Evolutionary conservation across 2,329 filamentous ascomycete genomes (phyloP), one percentile per base, ranked within the genome.

Genomic region (Cyphellophora europaea): DNA sequence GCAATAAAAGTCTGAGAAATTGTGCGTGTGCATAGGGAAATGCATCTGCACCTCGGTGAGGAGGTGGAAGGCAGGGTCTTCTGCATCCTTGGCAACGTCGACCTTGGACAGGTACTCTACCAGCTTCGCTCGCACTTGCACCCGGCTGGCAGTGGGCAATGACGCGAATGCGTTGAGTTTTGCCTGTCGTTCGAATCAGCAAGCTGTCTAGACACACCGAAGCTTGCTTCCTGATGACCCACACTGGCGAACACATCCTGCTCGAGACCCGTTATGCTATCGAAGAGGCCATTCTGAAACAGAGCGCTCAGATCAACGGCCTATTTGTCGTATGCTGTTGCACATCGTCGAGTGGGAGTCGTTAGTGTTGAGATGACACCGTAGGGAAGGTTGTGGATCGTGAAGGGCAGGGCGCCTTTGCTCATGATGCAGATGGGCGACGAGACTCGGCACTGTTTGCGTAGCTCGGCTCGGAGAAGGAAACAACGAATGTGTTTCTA

Each of bases 1-100:
- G 33, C 40, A 42, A 16, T 36, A 33, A 16, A 42, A 42, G 30
- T 42, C 40, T 10, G 36, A 32, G 30, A 36, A 42, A 21, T 42
- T 39, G 6, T 14, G 23, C 14, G 18, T 39, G 17, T 42, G 17
- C 36, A 42, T 36, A 10, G 40, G 40, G 16, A 42, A 33, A 29
- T 42, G 40, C 21, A 30, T 36, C 29, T 35, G 33, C 11, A 38
- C 36, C 16, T 27, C 10, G 6, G 36, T 12, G 4, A 42, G 19
- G 21, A 12, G 15, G 21, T 11, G 31, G 30, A 6, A 33, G 14
- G 30, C 30, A 38, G 15, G 17, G 6, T 11, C 11, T 11, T 33
- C 15, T 6, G 11, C 10, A 11, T 13, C 5, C 8, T 18, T 6
- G n/a, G 19, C 13, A 5, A 19, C 8, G 8, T 25, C 11, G 4